Evolutionary conservation across 306 rosid species (phyloP).

Genomic region (Lotus japonicus): DNA sequence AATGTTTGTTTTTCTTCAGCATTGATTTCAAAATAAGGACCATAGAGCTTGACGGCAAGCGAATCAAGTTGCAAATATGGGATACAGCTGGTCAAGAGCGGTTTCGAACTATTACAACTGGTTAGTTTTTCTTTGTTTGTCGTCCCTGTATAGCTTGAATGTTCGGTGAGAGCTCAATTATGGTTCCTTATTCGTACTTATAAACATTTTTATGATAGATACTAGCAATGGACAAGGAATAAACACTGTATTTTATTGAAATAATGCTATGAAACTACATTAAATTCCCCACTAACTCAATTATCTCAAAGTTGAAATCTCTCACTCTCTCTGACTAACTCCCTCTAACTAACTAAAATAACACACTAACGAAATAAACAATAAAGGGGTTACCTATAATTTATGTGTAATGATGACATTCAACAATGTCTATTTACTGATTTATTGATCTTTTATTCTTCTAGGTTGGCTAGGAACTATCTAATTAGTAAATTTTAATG

Average conservation of each 20-base stretch:
- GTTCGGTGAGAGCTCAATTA: not conserved
- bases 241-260: too few relatives aligned
- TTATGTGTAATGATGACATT: not conserved
- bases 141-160: not conserved
- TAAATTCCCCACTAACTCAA: too few relatives aligned
- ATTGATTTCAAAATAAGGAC: conserved; percentile 98
- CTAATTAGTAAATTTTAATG: not conserved
- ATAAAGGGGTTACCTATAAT: not conserved
- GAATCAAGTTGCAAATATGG: conserved; percentile 97
- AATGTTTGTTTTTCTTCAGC: conserved; percentile 37
- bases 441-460: not conserved
- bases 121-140: conserved; percentile 61
- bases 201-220: not conserved
- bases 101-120: conserved; percentile 92
- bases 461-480: not conserved
- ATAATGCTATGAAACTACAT: too few relatives aligned
- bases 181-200: not conserved
- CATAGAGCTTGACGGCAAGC: conserved; percentile 86
- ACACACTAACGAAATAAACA: too few relatives aligned
- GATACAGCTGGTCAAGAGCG: conserved; percentile 98
- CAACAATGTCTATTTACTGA: not conserved
- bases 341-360: too few relatives aligned
- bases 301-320: too few relatives aligned
- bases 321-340: too few relatives aligned
- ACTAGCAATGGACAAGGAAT: too few relatives aligned